Conservation (phyloP, 305 asterid species). For the Fraxinus ornus region DNA sequence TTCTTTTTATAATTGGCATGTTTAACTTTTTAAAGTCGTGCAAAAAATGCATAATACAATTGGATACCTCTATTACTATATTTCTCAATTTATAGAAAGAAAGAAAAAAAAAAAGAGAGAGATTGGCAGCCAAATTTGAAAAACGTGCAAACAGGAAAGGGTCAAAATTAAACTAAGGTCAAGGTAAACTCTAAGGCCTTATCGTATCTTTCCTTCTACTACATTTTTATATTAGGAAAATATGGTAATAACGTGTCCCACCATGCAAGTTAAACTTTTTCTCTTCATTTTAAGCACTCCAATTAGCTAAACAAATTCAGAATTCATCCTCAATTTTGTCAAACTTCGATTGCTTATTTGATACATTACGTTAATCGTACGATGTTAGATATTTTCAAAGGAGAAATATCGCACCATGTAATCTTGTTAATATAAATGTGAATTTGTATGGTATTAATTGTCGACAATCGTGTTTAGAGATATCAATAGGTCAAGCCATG, state of each 20-base stretch:
- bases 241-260: constrained; percentile 36
- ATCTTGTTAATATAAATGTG: neutral
- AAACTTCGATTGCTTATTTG: neutral
- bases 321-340: constrained; percentile 2
- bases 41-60: neutral
- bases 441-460: neutral
- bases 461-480: neutral
- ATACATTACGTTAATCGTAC: neutral
- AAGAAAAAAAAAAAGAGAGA: neutral
- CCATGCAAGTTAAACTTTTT: constrained; percentile 40
- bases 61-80: neutral
- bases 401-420: neutral
- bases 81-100: neutral
- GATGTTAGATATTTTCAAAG: neutral
- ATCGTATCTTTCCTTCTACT: neutral
- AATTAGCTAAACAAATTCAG: constrained; percentile 8
- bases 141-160: neutral
- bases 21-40: neutral
- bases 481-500: neutral
- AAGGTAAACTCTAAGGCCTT: constrained; percentile 25
- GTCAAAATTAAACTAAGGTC: constrained; percentile 35
- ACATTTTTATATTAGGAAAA: constrained; percentile 5
- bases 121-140: neutral
- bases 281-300: constrained; percentile 32
- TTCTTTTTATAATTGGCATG: neutral